These are phyloP conservation scores for Puccinellia tenuiflora DNA, from an alignment of 176 grass and related monocot species.

Conservation along the genomic window DNA sequence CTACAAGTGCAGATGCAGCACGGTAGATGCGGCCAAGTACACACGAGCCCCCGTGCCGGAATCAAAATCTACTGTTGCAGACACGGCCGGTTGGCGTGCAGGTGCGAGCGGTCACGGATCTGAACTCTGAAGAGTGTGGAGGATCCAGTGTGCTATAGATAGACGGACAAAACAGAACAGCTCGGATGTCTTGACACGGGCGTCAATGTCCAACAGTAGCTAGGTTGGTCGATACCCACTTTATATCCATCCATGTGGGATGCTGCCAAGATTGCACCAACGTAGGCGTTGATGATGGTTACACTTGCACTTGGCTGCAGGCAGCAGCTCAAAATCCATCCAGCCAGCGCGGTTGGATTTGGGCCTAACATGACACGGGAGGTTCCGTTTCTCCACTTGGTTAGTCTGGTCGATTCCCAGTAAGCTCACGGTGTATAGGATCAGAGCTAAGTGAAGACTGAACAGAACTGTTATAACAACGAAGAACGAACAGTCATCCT, in stretches of 20 bases:
- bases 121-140: constrained; percentile 13
- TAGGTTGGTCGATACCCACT: constrained; percentile 30
- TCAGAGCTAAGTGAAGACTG: not conserved
- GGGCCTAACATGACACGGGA: not conserved
- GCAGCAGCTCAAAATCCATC: not conserved
- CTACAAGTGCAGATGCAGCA: not conserved
- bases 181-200: constrained; percentile 32
- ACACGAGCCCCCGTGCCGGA: not conserved
- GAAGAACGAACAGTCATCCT: too few species aligned
- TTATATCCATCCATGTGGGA: constrained; percentile 28
- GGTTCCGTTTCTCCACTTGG: too few species aligned
- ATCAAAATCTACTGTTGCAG: not conserved
- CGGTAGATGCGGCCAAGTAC: not conserved
- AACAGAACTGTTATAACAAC: too few species aligned
- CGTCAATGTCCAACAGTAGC: constrained; percentile 24
- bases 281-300: not conserved
- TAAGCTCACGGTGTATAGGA: not conserved
- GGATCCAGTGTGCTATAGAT: not conserved
- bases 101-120: constrained; percentile 29
- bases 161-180: constrained; percentile 29
- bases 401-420: not conserved
- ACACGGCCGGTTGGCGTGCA: not conserved
- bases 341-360: not conserved
- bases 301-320: not conserved
- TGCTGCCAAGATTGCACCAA: constrained; percentile 21